Percentiles rank a stretch among this genome's conserved stretches.
These are phyloP conservation scores for Scheffersomyces amazonensis DNA, from an alignment of 805 yeast genomes.

Conservation along the genomic window DNA sequence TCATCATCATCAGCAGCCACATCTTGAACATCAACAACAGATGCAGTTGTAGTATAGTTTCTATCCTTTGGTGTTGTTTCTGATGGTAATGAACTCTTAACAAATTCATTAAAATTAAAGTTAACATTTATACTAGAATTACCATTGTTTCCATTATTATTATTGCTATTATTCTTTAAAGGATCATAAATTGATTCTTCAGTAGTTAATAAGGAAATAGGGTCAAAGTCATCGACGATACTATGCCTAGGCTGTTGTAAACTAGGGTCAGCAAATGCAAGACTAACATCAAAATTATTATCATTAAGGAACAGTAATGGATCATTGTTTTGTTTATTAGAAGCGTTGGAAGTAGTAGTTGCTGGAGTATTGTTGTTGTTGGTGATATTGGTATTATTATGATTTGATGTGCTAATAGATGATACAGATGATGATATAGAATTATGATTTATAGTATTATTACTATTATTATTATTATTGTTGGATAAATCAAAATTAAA, in stretches of 20 bases:
- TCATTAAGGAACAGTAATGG: slow-evolving; percentile 48
- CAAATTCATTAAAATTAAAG: slow-evolving; percentile 38
- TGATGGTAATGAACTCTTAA: slow-evolving; percentile 28
- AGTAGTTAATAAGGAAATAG: slow-evolving; percentile 43
- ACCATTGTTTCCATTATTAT: background rate
- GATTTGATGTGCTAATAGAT: background rate
- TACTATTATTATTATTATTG: background rate
- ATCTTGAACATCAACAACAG: background rate
- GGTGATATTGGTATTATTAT: background rate
- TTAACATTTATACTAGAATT: slow-evolving; percentile 17
- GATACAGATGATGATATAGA: background rate
- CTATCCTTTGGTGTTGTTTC: slow-evolving; percentile 10
- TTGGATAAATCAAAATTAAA: slow-evolving; percentile 3
- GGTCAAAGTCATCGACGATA: slow-evolving; percentile 23
- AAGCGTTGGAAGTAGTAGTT: background rate
- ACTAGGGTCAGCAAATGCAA: slow-evolving; percentile 42
- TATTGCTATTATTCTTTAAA: slow-evolving; percentile 22
- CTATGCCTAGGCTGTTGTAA: slow-evolving; percentile 1
- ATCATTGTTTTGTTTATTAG: slow-evolving; percentile 22
- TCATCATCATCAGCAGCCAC: slow-evolving; percentile 19
- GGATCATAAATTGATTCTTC: slow-evolving; percentile 62
- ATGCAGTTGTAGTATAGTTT: slow-evolving; percentile 12
- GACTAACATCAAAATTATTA: slow-evolving; percentile 50
- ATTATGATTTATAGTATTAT: background rate
- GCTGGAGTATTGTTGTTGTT: background rate